Percentiles rank a stretch among this genome's conserved stretches.
These are phyloP conservation scores for Pleurozium schreberi DNA, from an alignment of 225 moss, liverwort and hornwort genomes.

Conservation along the genomic window DNA sequence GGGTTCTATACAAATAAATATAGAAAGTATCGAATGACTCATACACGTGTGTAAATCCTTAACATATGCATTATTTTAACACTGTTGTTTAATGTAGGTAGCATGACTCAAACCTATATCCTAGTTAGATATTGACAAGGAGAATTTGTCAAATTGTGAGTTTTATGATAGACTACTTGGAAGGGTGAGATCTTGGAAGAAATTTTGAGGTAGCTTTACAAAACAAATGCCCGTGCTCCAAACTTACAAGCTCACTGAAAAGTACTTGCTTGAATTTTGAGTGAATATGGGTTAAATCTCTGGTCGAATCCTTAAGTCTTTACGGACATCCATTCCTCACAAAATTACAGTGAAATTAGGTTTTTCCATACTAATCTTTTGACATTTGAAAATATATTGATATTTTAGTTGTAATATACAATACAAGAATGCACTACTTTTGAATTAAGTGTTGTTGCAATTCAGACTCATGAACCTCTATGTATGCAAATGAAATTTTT, in stretches of 20 bases:
- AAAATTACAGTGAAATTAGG: too few relatives aligned
- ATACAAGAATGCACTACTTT: too few relatives aligned
- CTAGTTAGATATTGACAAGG: not conserved
- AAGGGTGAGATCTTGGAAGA: not conserved
- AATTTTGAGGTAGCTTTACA: not conserved
- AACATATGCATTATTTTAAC: not conserved
- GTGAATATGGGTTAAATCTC: not conserved
- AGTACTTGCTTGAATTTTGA: not conserved
- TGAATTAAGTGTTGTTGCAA: too few relatives aligned
- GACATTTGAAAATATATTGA: too few relatives aligned
- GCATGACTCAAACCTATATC: accelerated
- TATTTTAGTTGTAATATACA: too few relatives aligned
- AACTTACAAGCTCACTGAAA: not conserved
- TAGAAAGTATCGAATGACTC: not conserved
- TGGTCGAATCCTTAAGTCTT: not conserved
- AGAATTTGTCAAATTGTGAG: not conserved
- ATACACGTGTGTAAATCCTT: not conserved
- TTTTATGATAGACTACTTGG: not conserved
- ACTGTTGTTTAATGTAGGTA: too few relatives aligned
- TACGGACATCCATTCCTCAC: too few relatives aligned
- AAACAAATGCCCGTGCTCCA: not conserved
- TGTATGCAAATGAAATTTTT: too few relatives aligned
- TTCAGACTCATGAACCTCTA: too few relatives aligned
- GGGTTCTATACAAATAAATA: not conserved
- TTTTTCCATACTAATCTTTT: too few relatives aligned